Conservation (phyloP, 495 filamentous ascomycete species). For the Aspergillus incahuasiensis region DNA sequence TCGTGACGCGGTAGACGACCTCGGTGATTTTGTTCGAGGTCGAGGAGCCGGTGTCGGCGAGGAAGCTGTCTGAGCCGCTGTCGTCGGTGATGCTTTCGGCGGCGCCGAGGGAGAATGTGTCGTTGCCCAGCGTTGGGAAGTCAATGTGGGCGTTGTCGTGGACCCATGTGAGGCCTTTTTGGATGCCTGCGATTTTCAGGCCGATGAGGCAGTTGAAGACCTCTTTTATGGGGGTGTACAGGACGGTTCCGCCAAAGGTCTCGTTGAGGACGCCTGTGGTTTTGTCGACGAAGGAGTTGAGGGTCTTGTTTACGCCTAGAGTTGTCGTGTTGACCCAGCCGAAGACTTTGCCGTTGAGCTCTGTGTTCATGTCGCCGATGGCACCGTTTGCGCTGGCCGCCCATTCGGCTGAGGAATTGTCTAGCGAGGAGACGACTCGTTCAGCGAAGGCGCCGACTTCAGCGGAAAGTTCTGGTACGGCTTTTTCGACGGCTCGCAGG, state of each 20-base stretch:
- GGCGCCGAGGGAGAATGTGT: slow-evolving; percentile 82
- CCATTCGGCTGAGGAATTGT: slow-evolving; percentile 73
- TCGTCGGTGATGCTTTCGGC: slow-evolving; percentile 51
- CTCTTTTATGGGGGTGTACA: slow-evolving; percentile 66
- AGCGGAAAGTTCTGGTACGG: slow-evolving; percentile 67
- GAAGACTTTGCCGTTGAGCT: slow-evolving; percentile 79
- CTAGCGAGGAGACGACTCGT: slow-evolving; percentile 66
- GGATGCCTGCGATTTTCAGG: slow-evolving; percentile 68
- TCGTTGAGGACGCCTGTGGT: slow-evolving; percentile 65
- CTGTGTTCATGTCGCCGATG: slow-evolving; percentile 59
- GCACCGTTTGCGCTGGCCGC: slow-evolving; percentile 68
- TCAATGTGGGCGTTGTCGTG: slow-evolving; percentile 76
- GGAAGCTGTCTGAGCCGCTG: slow-evolving; percentile 58
- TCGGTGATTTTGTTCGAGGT: slow-evolving; percentile 77
- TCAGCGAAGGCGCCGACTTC: slow-evolving; percentile 80
- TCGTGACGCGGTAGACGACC: slow-evolving; percentile 62
- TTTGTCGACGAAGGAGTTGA: slow-evolving; percentile 73
- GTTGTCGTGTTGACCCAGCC: slow-evolving; percentile 87
- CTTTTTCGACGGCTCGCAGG: slow-evolving; percentile 64
- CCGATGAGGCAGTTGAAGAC: slow-evolving; percentile 72
- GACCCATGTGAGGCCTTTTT: slow-evolving; percentile 87
- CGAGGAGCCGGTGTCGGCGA: slow-evolving; percentile 61
- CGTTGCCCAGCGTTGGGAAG: slow-evolving; percentile 70
- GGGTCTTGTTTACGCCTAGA: slow-evolving; percentile 73
- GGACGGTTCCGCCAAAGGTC: slow-evolving; percentile 76